A percentile compares a stretch with the other conserved stretches of the same genome.
phyloP scores from a whole-genome alignment of 2,329 filamentous ascomycete genomes.

The Mariannaea elegans region DNA sequence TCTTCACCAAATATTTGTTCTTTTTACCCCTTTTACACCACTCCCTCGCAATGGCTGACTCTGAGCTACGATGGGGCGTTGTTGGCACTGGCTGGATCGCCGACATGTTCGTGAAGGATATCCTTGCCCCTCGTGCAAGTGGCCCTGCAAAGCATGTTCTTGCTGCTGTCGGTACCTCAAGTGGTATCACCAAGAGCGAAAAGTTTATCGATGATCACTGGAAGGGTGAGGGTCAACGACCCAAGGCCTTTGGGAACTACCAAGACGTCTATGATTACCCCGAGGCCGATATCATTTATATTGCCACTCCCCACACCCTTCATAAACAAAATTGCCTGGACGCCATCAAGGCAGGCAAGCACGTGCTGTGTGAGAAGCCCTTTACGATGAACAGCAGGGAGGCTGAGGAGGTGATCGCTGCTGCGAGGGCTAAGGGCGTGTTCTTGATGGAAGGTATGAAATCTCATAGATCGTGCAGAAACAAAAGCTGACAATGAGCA shows the following conservation, averaged over 20 bases:
- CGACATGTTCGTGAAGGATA: constrained; percentile 14
- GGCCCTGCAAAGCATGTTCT: constrained; percentile 12
- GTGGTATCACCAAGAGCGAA: constrained; percentile 8
- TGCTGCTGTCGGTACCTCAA: constrained; percentile 8
- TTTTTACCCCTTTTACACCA: no score
- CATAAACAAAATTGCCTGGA: constrained; percentile 54
- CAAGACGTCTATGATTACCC: constrained; percentile 51
- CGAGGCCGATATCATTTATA: constrained; percentile 55
- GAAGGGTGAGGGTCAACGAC: constrained; percentile 12
- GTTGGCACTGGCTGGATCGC: constrained; percentile 18
- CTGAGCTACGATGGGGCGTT: constrained; percentile 13
- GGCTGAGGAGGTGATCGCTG: constrained; percentile 48
- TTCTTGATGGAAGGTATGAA: constrained; percentile 51
- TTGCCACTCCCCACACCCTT: constrained; percentile 55
- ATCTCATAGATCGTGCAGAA: no score
- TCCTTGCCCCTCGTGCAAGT: constrained; percentile 5
- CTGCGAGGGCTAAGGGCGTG: constrained; percentile 49
- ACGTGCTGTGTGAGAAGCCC: constrained; percentile 57
- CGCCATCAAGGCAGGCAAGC: constrained; percentile 53
- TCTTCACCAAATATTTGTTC: no score
- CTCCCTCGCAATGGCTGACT: no score
- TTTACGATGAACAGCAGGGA: constrained; percentile 52
- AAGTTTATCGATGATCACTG: constrained; percentile 14
- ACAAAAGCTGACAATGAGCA: background rate
- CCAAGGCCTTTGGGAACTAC: constrained; percentile 48